These are phyloP conservation scores for Pseudonitzschia pungens DNA, from an alignment of 108 stramenopile species.

Conservation along the genomic window DNA sequence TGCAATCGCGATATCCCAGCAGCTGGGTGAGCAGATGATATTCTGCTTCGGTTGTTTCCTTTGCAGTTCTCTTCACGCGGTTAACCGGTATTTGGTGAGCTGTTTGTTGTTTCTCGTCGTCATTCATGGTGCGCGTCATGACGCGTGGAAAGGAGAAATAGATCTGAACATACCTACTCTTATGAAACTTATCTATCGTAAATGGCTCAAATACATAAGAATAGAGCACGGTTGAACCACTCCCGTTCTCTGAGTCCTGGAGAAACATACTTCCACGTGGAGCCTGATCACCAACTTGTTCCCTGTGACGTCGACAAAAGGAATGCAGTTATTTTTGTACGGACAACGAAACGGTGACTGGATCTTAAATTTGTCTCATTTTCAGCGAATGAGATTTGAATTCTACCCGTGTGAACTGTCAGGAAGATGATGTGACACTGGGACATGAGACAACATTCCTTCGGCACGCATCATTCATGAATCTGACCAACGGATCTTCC, in stretches of 20 bases:
- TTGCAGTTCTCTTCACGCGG: background rate
- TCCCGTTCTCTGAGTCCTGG: too few species aligned
- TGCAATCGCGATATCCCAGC: background rate
- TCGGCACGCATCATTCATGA: too few species aligned
- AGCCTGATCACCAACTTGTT: background rate
- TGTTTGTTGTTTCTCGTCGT: background rate
- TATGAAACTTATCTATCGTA: too few species aligned
- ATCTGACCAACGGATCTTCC: too few species aligned
- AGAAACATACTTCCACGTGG: background rate
- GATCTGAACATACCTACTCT: too few species aligned
- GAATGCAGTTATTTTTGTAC: background rate
- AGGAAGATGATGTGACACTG: too few species aligned
- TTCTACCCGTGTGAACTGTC: too few species aligned
- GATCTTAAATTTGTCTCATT: background rate
- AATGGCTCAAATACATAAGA: too few species aligned
- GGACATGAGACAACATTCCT: too few species aligned
- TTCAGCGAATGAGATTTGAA: background rate
- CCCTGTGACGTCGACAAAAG: background rate
- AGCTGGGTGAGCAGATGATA: background rate
- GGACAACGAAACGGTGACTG: background rate
- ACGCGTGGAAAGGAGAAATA: background rate
- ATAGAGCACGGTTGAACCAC: too few species aligned
- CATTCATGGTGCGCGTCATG: background rate
- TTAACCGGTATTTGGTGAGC: background rate
- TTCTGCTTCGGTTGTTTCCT: constrained; percentile 1